A percentile compares a stretch with the other conserved stretches of the same genome.
These are phyloP conservation scores for Rhizopogon hawkerae DNA, from an alignment of 1,284 basidiomycete genomes.

Conservation along the genomic window DNA sequence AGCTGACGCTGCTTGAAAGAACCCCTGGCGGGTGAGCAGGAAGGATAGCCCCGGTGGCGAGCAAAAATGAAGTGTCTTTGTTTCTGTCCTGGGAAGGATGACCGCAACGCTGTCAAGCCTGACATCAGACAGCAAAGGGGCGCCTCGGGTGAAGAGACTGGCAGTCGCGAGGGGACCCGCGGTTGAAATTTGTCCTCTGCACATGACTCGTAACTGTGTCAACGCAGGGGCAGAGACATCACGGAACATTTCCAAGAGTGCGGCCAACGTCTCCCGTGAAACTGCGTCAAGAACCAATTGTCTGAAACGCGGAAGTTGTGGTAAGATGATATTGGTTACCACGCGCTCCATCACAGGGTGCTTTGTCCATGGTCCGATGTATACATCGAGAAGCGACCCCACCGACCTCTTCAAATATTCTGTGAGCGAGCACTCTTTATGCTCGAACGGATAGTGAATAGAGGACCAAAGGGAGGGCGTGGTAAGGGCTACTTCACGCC, in stretches of 20 bases:
- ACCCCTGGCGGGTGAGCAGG: slow-evolving; percentile 20
- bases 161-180: slow-evolving; percentile 21
- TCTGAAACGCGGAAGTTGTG: slow-evolving; percentile 24
- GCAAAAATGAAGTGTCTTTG: slow-evolving; percentile 22
- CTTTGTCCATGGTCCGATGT: slow-evolving; percentile 27
- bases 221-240: slow-evolving; percentile 22
- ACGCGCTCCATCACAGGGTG: slow-evolving; percentile 24
- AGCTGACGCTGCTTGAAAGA: slow-evolving; percentile 15
- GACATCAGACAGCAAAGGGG: slow-evolving; percentile 23
- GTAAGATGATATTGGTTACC: slow-evolving; percentile 20
- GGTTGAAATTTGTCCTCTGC: slow-evolving; percentile 24
- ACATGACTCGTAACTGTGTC: slow-evolving; percentile 22
- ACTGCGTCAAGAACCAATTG: slow-evolving; percentile 24
- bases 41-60: slow-evolving; percentile 26
- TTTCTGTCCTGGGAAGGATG: slow-evolving; percentile 14
- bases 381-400: slow-evolving; percentile 24
- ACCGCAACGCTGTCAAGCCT: slow-evolving; percentile 25
- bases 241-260: slow-evolving; percentile 18
- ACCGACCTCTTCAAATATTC: slow-evolving; percentile 27
- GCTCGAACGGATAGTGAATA: slow-evolving; percentile 26
- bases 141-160: slow-evolving; percentile 21
- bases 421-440: slow-evolving; percentile 21
- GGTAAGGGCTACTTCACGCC: slow-evolving; percentile 25
- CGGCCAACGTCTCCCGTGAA: slow-evolving; percentile 24
- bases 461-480: slow-evolving; percentile 26